These are phyloP conservation scores for Epicoccum nigrum DNA, from an alignment of 2,329 filamentous ascomycete genomes.

Conservation along the genomic window DNA sequence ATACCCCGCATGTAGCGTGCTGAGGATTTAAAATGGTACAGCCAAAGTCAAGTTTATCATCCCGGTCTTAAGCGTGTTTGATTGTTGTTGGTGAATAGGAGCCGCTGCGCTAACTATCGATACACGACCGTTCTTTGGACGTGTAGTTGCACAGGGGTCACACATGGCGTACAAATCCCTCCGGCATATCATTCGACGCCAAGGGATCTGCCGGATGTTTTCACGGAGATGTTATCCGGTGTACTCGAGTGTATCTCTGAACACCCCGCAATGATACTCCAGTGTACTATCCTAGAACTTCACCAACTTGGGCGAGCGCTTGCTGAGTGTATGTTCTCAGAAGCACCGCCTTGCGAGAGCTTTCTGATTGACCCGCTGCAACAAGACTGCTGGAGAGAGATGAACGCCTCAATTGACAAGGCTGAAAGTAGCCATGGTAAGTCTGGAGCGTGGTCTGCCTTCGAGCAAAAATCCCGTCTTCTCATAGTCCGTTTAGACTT, in stretches of 20 bases:
- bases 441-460: too few species aligned
- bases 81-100: neutral
- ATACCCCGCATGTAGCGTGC: slow-evolving; percentile 12
- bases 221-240: slow-evolving; percentile 14
- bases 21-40: slow-evolving; percentile 12
- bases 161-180: too few species aligned
- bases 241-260: neutral
- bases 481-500: too few species aligned
- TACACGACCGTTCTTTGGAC: too few species aligned
- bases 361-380: too few species aligned
- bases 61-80: neutral
- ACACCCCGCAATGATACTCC: slow-evolving; percentile 5
- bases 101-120: too few species aligned
- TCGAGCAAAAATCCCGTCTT: too few species aligned
- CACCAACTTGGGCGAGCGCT: neutral
- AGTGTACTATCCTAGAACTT: neutral
- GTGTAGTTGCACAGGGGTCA: too few species aligned
- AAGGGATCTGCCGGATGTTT: neutral
- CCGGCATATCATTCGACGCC: too few species aligned
- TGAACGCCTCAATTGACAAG: too few species aligned
- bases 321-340: neutral
- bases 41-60: slow-evolving; percentile 1
- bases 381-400: neutral
- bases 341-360: too few species aligned
- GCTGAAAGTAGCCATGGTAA: too few species aligned